Base-by-base conservation (phyloP, 257 asterid genomes). In the Solanum appendiculatum region DNA sequence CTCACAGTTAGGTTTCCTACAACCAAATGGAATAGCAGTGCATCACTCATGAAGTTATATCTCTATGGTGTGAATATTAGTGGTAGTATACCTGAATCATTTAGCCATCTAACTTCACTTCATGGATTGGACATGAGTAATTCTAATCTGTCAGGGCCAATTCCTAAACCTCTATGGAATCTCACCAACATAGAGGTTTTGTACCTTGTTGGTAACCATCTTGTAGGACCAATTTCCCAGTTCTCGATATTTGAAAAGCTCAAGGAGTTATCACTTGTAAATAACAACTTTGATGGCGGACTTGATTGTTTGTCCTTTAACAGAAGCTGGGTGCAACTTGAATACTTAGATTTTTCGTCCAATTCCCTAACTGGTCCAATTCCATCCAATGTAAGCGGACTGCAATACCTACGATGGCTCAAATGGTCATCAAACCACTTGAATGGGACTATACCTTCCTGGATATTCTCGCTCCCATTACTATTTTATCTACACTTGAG, bases 141-240 rank as follows among this genome's bases (percentile, higher is more conserved):
- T 77, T 87, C 87, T 51, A 81, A 69, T 20, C 60, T 87, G 13
- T 75, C 78, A 70, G 88, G 89, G 23, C 6, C 84, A 1, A 69
- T 90, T 75, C 85, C 88, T 12, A 64, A 40, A 70, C 60, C 92
- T 44, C 44, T 88, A 3, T 83, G 86, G 40, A 88, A 88, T 85
- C 85, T 90, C 39, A 78, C 86, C 7, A 60, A 29, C 44, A 18
- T 85, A 39, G 58, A 36, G 58, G 0, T 0, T 36, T 64, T 85
- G 75, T 0, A 1, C 42, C 87, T 42, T 15, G 0, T 0, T 1
- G 0, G 5, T 42, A 85, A 85, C 63, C 9, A 15, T 23, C 81
- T 85, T 23, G 68, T 40, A 42, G 87, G 69, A n/a, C 31, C 4
- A 10, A 37, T 44, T 31, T 1, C 42, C 37, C 18, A 16, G 0